A percentile compares a stretch with the other conserved stretches of the same genome.
phyloP scores from a whole-genome alignment of 805 yeast genomes.

The Ogataea pilisensis region DNA sequence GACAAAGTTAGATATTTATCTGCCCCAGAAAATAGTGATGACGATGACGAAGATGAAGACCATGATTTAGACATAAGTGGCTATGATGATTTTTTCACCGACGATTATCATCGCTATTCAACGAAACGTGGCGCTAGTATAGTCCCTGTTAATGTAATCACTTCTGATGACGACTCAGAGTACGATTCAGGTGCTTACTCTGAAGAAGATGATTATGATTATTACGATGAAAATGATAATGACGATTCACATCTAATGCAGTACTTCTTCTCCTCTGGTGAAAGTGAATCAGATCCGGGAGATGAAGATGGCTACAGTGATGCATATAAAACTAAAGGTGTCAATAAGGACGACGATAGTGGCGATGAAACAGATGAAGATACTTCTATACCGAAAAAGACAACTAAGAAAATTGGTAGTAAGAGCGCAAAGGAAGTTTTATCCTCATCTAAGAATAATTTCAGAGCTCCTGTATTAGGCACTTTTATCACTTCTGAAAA shows the following conservation, averaged over 20 bases:
- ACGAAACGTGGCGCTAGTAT: constrained; percentile 14
- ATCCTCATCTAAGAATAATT: constrained; percentile 79
- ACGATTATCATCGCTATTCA: constrained; percentile 17
- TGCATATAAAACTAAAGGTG: constrained; percentile 7
- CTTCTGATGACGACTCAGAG: constrained; percentile 20
- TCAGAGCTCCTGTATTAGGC: constrained; percentile 88
- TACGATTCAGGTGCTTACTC: too few relatives aligned
- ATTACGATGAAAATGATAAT: constrained; percentile 23
- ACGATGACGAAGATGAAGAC: constrained; percentile 39
- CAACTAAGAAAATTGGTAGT: constrained; percentile 60
- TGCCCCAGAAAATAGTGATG: constrained; percentile 42
- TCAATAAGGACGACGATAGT: constrained; percentile 26
- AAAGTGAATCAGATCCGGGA: constrained; percentile 16
- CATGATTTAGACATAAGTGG: constrained; percentile 28
- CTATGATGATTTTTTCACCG: constrained; percentile 25
- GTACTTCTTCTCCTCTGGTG: constrained; percentile 52
- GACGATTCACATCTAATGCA: constrained; percentile 70
- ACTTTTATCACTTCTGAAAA: constrained; percentile 80
- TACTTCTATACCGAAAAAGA: constrained; percentile 68
- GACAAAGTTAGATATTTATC: constrained; percentile 33
- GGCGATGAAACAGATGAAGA: constrained; percentile 97
- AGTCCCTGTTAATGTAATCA: constrained; percentile 17
- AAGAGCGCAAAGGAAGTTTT: constrained; percentile 90
- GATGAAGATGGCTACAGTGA: constrained; percentile 15
- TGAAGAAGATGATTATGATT: constrained; percentile 19